Evolutionary conservation across 352 stramenopile genomes (phyloP), one percentile per base, ranked within the genome.

Genomic region (Phytophthora pisi): DNA sequence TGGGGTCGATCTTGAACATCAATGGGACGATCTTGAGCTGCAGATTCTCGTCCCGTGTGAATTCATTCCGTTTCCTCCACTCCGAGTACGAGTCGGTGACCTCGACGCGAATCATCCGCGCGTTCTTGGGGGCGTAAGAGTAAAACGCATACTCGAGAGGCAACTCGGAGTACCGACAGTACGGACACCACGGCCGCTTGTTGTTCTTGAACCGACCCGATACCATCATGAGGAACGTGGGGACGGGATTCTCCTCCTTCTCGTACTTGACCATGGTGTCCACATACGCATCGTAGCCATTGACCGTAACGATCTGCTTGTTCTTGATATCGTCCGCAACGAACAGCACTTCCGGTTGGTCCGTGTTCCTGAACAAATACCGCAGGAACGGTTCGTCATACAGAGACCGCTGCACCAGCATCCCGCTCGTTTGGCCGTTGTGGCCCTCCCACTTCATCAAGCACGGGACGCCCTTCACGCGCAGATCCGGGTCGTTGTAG

Each of bases 151-250:
- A 92, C 72, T 95, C 82, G 16, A 91, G 28, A 1, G 84, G 82
- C 28, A 92, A 60, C 63, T 95, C 81, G 4, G 81, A 89, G 66
- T 80, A 93, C 16, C 87, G 84, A 52, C 87, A 95, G 71, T 91
- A 95, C 15, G 83, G 81, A 72, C 87, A 95, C 84, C 87, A 95
- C 46, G 84, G 82, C 2, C 87, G 76, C 43, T 92, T 86, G 65
- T 95, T 95, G 50, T 77, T 64, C 23, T 51, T 58, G 61, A 93
- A 78, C 52, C 79, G 74, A 5, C 84, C 87, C 0, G 84, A 92
- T 0, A 95, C 73, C 61, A 95, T 92, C 55, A 91, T 66, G 2
- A 95, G 42, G 36, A 84, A 93, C 16, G 82, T 84, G n/a, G 68
- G 43, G 4, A 64, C 68, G 1, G 75, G 67, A 31, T 75, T 63